These are phyloP conservation scores for Fragaria ananassa DNA, from an alignment of 306 rosid genomes.

Conservation along the genomic window DNA sequence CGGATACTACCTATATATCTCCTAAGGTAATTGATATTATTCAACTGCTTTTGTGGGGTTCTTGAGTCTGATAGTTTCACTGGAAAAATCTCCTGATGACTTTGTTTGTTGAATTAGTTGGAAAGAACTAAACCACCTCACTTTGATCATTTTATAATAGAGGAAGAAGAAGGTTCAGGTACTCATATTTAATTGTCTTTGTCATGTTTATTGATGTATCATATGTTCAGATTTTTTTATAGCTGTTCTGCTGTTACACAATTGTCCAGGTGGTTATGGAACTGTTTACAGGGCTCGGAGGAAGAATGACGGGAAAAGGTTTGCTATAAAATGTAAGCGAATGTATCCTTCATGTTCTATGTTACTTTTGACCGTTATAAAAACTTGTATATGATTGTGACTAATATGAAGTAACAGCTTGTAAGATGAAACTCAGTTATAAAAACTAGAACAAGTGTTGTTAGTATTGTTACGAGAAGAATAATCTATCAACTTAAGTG, in stretches of 20 bases:
- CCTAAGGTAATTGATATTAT: constrained; percentile 33
- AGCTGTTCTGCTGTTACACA: constrained; percentile 1
- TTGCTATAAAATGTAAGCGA: constrained; percentile 33
- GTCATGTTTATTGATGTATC: background rate
- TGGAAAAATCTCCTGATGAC: background rate
- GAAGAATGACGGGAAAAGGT: constrained; percentile 32
- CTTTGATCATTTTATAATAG: constrained; percentile 29
- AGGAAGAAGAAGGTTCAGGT: constrained; percentile 48
- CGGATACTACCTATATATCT: constrained; percentile 24
- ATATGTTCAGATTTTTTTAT: background rate
- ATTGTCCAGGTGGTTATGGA: constrained; percentile 40
- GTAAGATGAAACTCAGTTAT: background rate
- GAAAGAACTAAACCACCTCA: constrained; percentile 25
- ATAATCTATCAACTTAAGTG: background rate
- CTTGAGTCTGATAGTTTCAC: background rate
- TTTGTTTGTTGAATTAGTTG: constrained; percentile 27
- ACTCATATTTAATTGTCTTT: constrained; percentile 5
- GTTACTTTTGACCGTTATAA: background rate
- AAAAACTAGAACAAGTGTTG: background rate
- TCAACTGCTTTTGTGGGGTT: constrained; percentile 4
- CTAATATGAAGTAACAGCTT: background rate
- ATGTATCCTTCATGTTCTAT: background rate
- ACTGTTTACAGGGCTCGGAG: constrained; percentile 36
- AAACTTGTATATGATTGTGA: background rate
- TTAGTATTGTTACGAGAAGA: background rate